These are phyloP conservation scores for Pseudozyma flocculosa DNA, from an alignment of 1,284 basidiomycete species.

Conservation along the genomic window DNA sequence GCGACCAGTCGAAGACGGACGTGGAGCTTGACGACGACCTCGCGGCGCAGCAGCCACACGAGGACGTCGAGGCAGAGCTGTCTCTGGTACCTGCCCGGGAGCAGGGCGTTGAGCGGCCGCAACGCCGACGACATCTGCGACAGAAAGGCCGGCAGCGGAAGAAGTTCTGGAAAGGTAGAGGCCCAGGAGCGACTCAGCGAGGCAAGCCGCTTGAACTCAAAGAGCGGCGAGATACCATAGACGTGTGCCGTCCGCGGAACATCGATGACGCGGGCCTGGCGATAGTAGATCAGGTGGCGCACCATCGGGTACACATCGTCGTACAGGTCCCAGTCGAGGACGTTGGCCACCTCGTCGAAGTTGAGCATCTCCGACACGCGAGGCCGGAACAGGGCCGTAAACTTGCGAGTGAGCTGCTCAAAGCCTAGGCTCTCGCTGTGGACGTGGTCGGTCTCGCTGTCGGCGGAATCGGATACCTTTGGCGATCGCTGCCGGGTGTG, in stretches of 20 bases:
- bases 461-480: constrained; percentile 3
- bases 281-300: constrained; percentile 83
- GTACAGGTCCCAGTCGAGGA: constrained; percentile 82
- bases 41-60: constrained; percentile 86
- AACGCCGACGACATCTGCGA: constrained; percentile 30
- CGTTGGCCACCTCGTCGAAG: constrained; percentile 78
- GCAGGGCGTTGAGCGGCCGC: constrained; percentile 28
- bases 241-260: constrained; percentile 79
- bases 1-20: constrained; percentile 81
- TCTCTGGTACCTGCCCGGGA: constrained; percentile 26
- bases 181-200: constrained; percentile 69
- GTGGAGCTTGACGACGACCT: constrained; percentile 81
- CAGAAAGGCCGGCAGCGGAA: constrained; percentile 63
- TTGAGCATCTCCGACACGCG: constrained; percentile 60
- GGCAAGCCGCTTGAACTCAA: constrained; percentile 63
- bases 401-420: constrained; percentile 32
- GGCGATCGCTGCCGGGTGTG: constrained; percentile 9
- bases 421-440: constrained; percentile 25
- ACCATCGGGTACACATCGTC: constrained; percentile 82
- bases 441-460: neutral
- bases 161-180: constrained; percentile 69
- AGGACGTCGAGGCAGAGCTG: constrained; percentile 76
- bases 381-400: constrained; percentile 28
- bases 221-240: constrained; percentile 64
- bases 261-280: constrained; percentile 84